Evolutionary conservation across 2,329 filamentous ascomycete species (phyloP).

Genomic region (Xylariales sp.): DNA sequence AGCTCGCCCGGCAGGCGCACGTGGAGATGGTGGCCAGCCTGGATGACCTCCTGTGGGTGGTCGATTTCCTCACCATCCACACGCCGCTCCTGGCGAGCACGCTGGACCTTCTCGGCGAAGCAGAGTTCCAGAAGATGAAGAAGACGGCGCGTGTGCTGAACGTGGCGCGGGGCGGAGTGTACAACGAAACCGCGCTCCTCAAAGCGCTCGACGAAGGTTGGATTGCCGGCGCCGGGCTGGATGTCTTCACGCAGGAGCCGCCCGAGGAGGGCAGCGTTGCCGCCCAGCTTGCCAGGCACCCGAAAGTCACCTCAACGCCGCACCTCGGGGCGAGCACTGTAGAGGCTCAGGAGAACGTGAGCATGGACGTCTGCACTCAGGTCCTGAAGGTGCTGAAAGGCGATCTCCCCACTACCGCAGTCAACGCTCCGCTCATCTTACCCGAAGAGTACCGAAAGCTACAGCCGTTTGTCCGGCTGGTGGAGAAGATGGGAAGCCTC

Average conservation of each 20-base stretch:
- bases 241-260: slow-evolving; percentile 76
- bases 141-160: slow-evolving; percentile 70
- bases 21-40: slow-evolving; percentile 59
- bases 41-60: slow-evolving; percentile 56
- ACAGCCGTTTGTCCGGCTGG: slow-evolving; percentile 69
- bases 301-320: slow-evolving; percentile 71
- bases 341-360: slow-evolving; percentile 82
- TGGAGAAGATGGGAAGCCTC: slow-evolving; percentile 74
- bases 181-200: slow-evolving; percentile 71
- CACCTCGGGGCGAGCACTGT: slow-evolving; percentile 76
- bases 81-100: slow-evolving; percentile 77
- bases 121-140: slow-evolving; percentile 69
- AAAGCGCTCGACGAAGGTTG: slow-evolving; percentile 65
- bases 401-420: slow-evolving; percentile 68
- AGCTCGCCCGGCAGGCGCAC: slow-evolving; percentile 64
- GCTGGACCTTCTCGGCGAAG: slow-evolving; percentile 64
- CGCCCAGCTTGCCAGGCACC: slow-evolving; percentile 60
- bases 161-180: slow-evolving; percentile 74
- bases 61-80: slow-evolving; percentile 78
- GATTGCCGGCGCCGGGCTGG: slow-evolving; percentile 73
- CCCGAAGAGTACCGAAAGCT: slow-evolving; percentile 76
- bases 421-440: slow-evolving; percentile 77
- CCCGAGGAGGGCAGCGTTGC: slow-evolving; percentile 56
- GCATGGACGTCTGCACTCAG: slow-evolving; percentile 77
- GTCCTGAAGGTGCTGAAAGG: slow-evolving; percentile 69